These are phyloP conservation scores for Hypoxylon perforatum DNA, from an alignment of 495 filamentous ascomycete genomes.

Conservation along the genomic window DNA sequence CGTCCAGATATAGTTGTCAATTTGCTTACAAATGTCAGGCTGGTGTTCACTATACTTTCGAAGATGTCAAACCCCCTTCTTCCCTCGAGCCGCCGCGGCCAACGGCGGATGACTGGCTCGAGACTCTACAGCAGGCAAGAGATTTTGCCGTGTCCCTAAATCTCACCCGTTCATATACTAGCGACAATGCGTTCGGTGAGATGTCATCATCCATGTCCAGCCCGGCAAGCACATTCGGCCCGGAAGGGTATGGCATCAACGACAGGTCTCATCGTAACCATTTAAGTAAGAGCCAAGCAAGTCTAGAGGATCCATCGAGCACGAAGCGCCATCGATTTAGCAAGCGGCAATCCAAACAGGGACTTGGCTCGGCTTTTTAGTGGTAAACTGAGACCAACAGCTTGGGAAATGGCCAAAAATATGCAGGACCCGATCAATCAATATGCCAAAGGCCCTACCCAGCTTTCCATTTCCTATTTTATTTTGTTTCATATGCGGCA, in stretches of 20 bases:
- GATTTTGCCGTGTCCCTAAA: slow-evolving; percentile 82
- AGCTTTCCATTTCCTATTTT: slow-evolving; percentile 19
- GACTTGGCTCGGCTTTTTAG: slow-evolving; percentile 83
- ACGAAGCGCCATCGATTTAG: slow-evolving; percentile 82
- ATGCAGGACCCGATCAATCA: slow-evolving; percentile 5
- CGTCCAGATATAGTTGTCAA: background rate
- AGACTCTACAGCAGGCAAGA: slow-evolving; percentile 80
- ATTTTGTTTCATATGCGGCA: slow-evolving; percentile 42
- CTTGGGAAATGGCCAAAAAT: slow-evolving; percentile 28
- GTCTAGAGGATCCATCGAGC: slow-evolving; percentile 64
- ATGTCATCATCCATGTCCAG: slow-evolving; percentile 78
- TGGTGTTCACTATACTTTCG: slow-evolving; percentile 92
- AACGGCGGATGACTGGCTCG: slow-evolving; percentile 81
- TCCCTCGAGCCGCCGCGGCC: slow-evolving; percentile 48
- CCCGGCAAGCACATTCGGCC: slow-evolving; percentile 77
- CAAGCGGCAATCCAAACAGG: slow-evolving; percentile 89
- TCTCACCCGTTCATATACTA: slow-evolving; percentile 71
- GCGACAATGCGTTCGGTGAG: slow-evolving; percentile 77
- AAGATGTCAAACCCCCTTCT: slow-evolving; percentile 76
- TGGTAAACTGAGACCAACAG: slow-evolving; percentile 5
- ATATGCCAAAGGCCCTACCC: slow-evolving; percentile 7
- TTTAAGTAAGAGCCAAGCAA: slow-evolving; percentile 65
- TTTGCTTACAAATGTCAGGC: slow-evolving; percentile 63
- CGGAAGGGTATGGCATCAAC: slow-evolving; percentile 54
- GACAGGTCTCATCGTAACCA: slow-evolving; percentile 63